Conservation (phyloP, 2,329 filamentous ascomycete genomes). For the Hypoxylon sp. region DNA sequence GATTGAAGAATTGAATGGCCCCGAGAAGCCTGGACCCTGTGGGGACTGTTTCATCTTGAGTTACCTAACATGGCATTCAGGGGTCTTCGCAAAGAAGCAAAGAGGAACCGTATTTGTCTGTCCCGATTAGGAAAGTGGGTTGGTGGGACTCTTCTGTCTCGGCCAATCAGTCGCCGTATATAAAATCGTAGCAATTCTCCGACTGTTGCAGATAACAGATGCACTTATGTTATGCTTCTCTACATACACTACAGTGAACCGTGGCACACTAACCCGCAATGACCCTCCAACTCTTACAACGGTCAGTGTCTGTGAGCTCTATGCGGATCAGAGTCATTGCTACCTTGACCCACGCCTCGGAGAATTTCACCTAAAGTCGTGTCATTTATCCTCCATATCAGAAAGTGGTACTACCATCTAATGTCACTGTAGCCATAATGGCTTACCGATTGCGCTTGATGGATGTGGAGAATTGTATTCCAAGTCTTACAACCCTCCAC, state of each 20-base stretch:
- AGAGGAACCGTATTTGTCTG: constrained; percentile 1
- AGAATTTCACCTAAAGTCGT: background rate
- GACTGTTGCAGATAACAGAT: constrained; percentile 9
- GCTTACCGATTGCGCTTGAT: background rate
- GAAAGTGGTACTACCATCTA: background rate
- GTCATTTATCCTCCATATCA: background rate
- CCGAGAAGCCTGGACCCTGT: constrained; percentile 18
- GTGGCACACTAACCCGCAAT: constrained; percentile 2
- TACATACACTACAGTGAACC: background rate
- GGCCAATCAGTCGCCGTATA: constrained; percentile 21
- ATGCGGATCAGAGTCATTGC: constrained; percentile 10
- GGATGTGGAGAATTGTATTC: background rate
- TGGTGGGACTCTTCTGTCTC: constrained; percentile 2
- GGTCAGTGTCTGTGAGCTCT: constrained; percentile 11
- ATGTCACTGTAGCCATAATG: background rate
- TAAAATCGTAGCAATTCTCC: constrained; percentile 17
- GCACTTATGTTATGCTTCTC: constrained; percentile 18
- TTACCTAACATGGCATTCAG: constrained; percentile 18
- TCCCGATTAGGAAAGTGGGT: constrained; percentile 35
- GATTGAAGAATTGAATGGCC: constrained; percentile 17
- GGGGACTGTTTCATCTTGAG: constrained; percentile 31
- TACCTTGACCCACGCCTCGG: background rate
- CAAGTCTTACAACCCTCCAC: background rate
- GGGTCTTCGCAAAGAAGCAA: constrained; percentile 16
- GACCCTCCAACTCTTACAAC: constrained; percentile 7